Conservation (phyloP, 2,329 filamentous ascomycete species). For the Exutisphaerella laricina region DNA sequence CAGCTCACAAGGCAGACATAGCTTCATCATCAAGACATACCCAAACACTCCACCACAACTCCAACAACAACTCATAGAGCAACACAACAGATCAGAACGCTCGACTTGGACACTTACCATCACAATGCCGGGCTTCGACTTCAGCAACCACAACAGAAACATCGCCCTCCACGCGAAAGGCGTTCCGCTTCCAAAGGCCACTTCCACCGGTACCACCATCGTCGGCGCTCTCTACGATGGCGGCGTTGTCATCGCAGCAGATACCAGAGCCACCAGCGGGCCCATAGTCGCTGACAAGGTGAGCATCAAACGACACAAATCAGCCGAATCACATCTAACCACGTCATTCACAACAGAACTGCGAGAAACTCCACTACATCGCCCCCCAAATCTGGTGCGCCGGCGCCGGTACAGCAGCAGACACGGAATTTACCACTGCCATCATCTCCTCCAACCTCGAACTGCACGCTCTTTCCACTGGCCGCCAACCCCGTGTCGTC, state of each 20-base stretch:
- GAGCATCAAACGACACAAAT: conserved; percentile 18
- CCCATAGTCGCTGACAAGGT: conserved; percentile 98
- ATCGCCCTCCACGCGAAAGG: conserved; percentile 88
- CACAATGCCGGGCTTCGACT: conserved; percentile 99
- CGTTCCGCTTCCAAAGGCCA: conserved; percentile 92
- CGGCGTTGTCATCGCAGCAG: conserved; percentile 96
- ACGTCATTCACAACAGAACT: conserved; percentile 57
- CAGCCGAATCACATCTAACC: conserved; percentile 7
- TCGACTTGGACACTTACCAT: conserved; percentile 15
- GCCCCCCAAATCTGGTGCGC: conserved; percentile 99
- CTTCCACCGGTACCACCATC: conserved; percentile 97
- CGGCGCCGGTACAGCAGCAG: conserved; percentile 92
- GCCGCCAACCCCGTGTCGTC: conserved; percentile 92
- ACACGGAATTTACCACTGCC: conserved; percentile 98
- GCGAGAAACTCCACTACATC: conserved; percentile 99
- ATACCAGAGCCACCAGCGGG: conserved; percentile 93
- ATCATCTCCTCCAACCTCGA: conserved; percentile 98
- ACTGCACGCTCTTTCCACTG: conserved; percentile 91
- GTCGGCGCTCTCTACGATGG: conserved; percentile 96
- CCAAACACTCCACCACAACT: conserved; percentile 1
- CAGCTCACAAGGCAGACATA: too few species aligned
- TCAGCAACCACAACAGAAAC: conserved; percentile 99
- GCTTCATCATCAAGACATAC: not conserved
- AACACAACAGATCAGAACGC: conserved; percentile 4
- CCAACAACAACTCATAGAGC: not conserved